Evolutionary conservation across 345 rosid species (phyloP).

Genomic region (Syzygium aromaticum): DNA sequence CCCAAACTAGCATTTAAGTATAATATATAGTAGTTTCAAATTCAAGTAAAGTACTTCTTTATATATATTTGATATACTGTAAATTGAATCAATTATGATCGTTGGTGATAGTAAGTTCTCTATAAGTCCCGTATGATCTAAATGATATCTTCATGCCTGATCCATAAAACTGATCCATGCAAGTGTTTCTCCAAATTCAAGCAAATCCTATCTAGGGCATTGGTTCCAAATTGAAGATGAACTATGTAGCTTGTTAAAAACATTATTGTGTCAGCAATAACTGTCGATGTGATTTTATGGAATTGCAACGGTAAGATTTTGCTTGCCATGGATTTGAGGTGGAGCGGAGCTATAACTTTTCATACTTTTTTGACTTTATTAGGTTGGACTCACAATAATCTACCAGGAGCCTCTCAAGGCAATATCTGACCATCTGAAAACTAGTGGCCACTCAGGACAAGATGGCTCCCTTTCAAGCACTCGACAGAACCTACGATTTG

Average conservation of each 20-base stretch:
- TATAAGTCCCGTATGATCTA: background rate
- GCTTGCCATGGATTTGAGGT: background rate
- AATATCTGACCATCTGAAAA: background rate
- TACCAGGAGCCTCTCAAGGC: background rate
- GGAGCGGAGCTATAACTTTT: background rate
- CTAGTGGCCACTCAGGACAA: background rate
- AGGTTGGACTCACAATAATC: background rate
- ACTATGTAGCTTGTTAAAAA: background rate
- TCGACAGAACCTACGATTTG: background rate
- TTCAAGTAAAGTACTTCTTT: background rate
- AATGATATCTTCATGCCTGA: background rate
- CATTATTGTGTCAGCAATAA: background rate
- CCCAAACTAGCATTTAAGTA: background rate
- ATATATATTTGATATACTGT: background rate
- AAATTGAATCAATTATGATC: background rate
- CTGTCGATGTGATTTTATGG: background rate
- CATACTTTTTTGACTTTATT: background rate
- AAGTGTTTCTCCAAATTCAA: background rate
- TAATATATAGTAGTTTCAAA: background rate
- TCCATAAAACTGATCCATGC: background rate
- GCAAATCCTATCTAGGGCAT: background rate
- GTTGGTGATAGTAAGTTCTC: background rate
- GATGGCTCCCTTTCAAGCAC: background rate
- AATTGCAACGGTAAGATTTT: background rate
- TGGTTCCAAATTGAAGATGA: background rate